phyloP scores from a whole-genome alignment of 768 basidiomycete species.

The Russula emetica region DNA sequence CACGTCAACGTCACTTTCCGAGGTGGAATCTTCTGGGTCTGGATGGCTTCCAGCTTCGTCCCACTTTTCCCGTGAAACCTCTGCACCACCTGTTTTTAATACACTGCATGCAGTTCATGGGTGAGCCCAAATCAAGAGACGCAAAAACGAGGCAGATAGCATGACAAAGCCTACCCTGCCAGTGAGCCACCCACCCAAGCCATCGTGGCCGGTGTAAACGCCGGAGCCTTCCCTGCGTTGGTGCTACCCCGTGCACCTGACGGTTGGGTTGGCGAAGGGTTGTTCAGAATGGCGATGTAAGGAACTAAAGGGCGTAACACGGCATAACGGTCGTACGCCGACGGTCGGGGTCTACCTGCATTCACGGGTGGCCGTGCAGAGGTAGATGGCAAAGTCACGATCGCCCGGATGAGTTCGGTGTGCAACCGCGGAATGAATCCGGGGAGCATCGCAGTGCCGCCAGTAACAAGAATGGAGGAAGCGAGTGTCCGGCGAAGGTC shows the following conservation, averaged over 20 bases:
- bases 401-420: conserved; percentile 61
- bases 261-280: conserved; percentile 57
- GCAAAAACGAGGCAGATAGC: neutral
- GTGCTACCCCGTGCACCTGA: conserved; percentile 48
- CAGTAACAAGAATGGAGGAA: conserved; percentile 78
- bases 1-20: conserved; percentile 31
- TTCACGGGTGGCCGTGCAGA: conserved; percentile 38
- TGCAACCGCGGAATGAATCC: conserved; percentile 92
- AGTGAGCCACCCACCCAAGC: conserved; percentile 93
- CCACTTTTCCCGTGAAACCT: conserved; percentile 81
- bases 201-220: conserved; percentile 75
- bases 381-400: conserved; percentile 41
- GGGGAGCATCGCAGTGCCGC: conserved; percentile 88
- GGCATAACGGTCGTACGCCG: conserved; percentile 70
- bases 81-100: conserved; percentile 81
- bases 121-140: conserved; percentile 2
- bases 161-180: conserved; percentile 62
- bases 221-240: conserved; percentile 81
- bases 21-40: conserved; percentile 38
- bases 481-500: conserved; percentile 84
- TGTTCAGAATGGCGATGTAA: conserved; percentile 80
- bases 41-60: conserved; percentile 57
- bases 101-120: conserved; percentile 43
- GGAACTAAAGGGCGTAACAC: conserved; percentile 64
- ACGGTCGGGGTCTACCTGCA: conserved; percentile 40